Conservation (phyloP, 257 asterid species). For the Penstemon barbatus region DNA sequence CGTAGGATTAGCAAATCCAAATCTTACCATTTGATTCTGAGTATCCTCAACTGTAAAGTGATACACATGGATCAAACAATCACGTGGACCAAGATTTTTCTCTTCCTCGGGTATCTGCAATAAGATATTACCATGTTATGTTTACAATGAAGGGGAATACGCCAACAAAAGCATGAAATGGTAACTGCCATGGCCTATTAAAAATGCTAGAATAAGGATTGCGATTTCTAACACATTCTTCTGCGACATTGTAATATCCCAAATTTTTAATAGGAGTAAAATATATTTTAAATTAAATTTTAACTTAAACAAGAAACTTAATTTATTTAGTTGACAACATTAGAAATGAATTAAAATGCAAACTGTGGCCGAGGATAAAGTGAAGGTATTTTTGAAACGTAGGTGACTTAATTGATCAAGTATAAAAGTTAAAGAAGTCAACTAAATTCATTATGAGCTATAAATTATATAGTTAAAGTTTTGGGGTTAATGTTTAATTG, state of each 20-base stretch:
- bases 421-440: no score
- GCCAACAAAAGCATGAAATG: slow-evolving; percentile 1
- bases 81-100: slow-evolving; percentile 36
- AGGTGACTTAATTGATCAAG: no score
- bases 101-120: slow-evolving; percentile 42
- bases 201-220: background rate
- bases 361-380: no score
- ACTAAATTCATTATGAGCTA: no score
- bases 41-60: slow-evolving; percentile 48
- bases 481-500: no score
- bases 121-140: background rate
- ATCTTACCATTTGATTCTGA: slow-evolving; percentile 54
- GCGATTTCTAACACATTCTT: background rate
- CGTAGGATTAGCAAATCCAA: slow-evolving; percentile 7
- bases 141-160: slow-evolving; percentile 12
- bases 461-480: no score
- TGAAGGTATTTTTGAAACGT: no score
- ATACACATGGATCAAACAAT: slow-evolving; percentile 60
- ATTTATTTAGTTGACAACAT: no score
- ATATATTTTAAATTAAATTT: no score
- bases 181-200: slow-evolving; percentile 3
- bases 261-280: no score
- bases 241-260: background rate
- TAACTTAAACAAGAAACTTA: no score
- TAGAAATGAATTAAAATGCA: no score